phyloP scores from a whole-genome alignment of 2,329 filamentous ascomycete species.

The Pseudodiploospora longispora region DNA sequence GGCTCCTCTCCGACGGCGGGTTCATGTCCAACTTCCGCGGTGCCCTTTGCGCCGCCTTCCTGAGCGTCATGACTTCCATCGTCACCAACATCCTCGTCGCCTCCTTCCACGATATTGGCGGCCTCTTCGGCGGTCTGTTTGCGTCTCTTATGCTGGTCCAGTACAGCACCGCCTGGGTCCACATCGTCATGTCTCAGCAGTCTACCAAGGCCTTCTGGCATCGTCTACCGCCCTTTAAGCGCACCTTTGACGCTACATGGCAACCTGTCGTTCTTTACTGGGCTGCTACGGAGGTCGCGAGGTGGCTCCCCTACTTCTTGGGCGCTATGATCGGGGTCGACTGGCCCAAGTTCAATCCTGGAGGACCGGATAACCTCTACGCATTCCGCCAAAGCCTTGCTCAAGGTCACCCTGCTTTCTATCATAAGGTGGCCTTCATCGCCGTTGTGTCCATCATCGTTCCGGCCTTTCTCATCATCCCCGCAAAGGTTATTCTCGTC shows the following conservation, averaged over 20 bases:
- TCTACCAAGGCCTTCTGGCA: constrained; percentile 56
- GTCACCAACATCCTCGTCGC: constrained; percentile 35
- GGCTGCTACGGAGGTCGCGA: constrained; percentile 44
- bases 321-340: constrained; percentile 38
- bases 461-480: constrained; percentile 60
- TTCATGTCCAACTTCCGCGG: constrained; percentile 63
- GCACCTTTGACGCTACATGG: constrained; percentile 60
- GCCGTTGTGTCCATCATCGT: constrained; percentile 39
- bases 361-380: constrained; percentile 22
- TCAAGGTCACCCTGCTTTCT: constrained; percentile 19
- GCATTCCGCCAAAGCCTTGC: constrained; percentile 26
- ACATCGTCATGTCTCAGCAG: constrained; percentile 70
- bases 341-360: constrained; percentile 27
- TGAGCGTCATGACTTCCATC: constrained; percentile 24
- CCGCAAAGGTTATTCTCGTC: constrained; percentile 66
- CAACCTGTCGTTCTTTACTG: constrained; percentile 58
- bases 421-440: constrained; percentile 38
- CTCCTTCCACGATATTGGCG: neutral
- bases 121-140: constrained; percentile 33
- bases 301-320: constrained; percentile 35
- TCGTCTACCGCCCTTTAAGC: constrained; percentile 59
- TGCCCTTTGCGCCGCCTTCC: constrained; percentile 40
- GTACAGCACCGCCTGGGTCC: constrained; percentile 71
- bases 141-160: constrained; percentile 56
- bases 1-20: constrained; percentile 56